phyloP scores from a whole-genome alignment of 805 yeast species.

The Yarrowia sp. region DNA sequence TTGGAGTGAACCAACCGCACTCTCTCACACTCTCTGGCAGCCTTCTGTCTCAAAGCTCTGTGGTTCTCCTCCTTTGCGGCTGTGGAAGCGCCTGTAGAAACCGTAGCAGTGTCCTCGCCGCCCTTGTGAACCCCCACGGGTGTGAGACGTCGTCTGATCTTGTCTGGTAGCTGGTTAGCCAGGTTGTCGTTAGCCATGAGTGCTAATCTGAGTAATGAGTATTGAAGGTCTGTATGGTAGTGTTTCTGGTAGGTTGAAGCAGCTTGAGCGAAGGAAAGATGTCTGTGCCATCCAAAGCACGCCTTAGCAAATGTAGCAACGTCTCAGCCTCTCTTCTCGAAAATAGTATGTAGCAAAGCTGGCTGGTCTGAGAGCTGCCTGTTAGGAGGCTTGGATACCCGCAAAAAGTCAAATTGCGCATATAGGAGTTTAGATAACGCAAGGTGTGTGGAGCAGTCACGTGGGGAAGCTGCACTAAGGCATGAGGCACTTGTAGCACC shows the following conservation, averaged over 20 bases:
- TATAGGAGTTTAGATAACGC: slow-evolving; percentile 36
- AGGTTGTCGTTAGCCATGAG: slow-evolving; percentile 32
- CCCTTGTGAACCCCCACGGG: slow-evolving; percentile 21
- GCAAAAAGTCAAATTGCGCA: slow-evolving; percentile 30
- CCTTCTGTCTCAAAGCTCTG: slow-evolving; percentile 9
- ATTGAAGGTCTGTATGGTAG: background rate
- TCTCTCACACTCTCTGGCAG: slow-evolving; percentile 25
- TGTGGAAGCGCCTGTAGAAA: background rate
- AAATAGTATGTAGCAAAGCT: slow-evolving; percentile 20
- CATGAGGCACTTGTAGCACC: background rate
- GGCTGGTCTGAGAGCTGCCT: slow-evolving; percentile 25
- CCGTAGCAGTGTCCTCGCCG: background rate
- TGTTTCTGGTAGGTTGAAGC: background rate
- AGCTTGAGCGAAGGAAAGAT: no score
- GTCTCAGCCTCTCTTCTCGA: background rate
- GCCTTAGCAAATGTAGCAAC: slow-evolving; percentile 11
- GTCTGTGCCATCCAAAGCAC: background rate
- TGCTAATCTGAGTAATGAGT: no score
- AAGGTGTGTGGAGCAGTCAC: slow-evolving; percentile 30
- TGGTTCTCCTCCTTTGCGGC: background rate
- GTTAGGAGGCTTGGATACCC: slow-evolving; percentile 29
- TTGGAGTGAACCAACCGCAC: slow-evolving; percentile 14
- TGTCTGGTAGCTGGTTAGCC: slow-evolving; percentile 35
- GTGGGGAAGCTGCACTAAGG: slow-evolving; percentile 18
- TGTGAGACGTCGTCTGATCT: slow-evolving; percentile 23